phyloP scores from a whole-genome alignment of 768 basidiomycete species.

The Pluteus cervinus region DNA sequence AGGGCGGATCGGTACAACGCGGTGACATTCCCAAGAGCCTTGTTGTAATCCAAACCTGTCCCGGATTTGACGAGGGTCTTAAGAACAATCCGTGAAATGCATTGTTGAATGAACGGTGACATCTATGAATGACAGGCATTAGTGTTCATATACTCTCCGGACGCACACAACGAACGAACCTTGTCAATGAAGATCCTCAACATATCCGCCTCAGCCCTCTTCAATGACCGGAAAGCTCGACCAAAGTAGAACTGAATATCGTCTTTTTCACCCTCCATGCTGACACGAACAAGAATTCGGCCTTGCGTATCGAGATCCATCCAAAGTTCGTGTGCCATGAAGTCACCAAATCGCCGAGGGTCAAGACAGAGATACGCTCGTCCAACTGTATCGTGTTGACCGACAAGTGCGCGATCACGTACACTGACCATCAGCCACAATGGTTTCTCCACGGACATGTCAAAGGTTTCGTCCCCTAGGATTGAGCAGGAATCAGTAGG shows the following conservation, averaged over 20 bases:
- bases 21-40: slow-evolving; percentile 76
- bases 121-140: slow-evolving; percentile 47
- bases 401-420: slow-evolving; percentile 82
- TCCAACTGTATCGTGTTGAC: slow-evolving; percentile 91
- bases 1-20: slow-evolving; percentile 79
- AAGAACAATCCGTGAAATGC: slow-evolving; percentile 69
- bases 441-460: slow-evolving; percentile 88
- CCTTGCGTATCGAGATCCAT: slow-evolving; percentile 85
- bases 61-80: slow-evolving; percentile 70
- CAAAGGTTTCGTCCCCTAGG: slow-evolving; percentile 98
- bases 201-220: slow-evolving; percentile 94
- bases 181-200: slow-evolving; percentile 95
- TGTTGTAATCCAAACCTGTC: slow-evolving; percentile 76
- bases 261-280: slow-evolving; percentile 99
- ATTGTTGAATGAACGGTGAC: slow-evolving; percentile 88
- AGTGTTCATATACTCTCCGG: not conserved
- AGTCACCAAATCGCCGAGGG: slow-evolving; percentile 82
- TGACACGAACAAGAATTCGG: slow-evolving; percentile 79
- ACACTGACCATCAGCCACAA: slow-evolving; percentile 97
- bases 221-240: slow-evolving; percentile 87
- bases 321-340: slow-evolving; percentile 88
- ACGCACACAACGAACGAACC: slow-evolving; percentile 35
- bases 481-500: slow-evolving; percentile 1
- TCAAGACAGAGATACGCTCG: slow-evolving; percentile 91
- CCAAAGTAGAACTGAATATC: slow-evolving; percentile 98